Evolutionary conservation across 192 early-diverging fungal genomes (phyloP).

Genomic region (Coemansia sp.): DNA sequence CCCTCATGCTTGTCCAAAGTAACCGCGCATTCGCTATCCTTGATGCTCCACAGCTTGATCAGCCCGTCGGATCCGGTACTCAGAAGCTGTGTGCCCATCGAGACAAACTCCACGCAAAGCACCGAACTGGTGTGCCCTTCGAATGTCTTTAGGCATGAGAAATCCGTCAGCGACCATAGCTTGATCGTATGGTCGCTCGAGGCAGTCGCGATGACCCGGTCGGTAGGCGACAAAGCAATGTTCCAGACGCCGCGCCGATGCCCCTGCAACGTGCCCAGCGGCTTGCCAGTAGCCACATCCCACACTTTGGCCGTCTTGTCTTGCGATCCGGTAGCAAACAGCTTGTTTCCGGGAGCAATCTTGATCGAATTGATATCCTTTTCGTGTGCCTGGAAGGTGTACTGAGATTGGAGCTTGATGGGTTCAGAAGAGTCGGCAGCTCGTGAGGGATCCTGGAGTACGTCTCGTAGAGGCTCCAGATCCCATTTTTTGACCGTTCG

Average conservation of each 20-base stretch:
- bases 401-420: slow-evolving; percentile 56
- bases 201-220: slow-evolving; percentile 87
- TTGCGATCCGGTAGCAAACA: slow-evolving; percentile 91
- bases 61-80: slow-evolving; percentile 90
- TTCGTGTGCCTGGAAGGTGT: slow-evolving; percentile 93
- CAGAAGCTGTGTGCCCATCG: slow-evolving; percentile 83
- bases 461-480: slow-evolving; percentile 52
- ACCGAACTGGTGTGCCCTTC: slow-evolving; percentile 98
- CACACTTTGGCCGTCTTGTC: slow-evolving; percentile 95
- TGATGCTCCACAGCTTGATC: slow-evolving; percentile 95
- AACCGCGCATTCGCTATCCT: slow-evolving; percentile 80
- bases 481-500: slow-evolving; percentile 97
- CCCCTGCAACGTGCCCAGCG: slow-evolving; percentile 79
- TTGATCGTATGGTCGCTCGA: slow-evolving; percentile 94
- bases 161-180: slow-evolving; percentile 90
- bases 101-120: slow-evolving; percentile 79
- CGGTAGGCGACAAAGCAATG: slow-evolving; percentile 91
- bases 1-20: slow-evolving; percentile 95
- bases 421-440: slow-evolving; percentile 11
- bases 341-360: slow-evolving; percentile 84
- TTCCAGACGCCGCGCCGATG: slow-evolving; percentile 96
- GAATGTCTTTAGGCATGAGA: slow-evolving; percentile 88
- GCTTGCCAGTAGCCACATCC: slow-evolving; percentile 76
- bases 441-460: slow-evolving; percentile 21
- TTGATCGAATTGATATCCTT: slow-evolving; percentile 94